These are phyloP conservation scores for Cicer pinnatifidum DNA, from an alignment of 306 rosid species.

Conservation along the genomic window DNA sequence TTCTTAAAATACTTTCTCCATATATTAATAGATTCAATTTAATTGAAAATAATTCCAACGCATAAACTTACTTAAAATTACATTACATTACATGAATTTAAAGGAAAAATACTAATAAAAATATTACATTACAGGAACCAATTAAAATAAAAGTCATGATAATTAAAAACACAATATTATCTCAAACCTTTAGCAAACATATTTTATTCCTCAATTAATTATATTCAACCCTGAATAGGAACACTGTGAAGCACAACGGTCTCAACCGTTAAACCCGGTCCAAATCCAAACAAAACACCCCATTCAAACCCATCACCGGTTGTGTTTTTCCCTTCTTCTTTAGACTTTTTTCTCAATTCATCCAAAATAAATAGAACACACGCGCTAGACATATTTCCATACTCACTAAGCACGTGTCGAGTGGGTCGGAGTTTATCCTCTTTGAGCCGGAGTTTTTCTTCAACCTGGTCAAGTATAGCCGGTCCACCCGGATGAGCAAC, in stretches of 20 bases:
- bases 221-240: slow-evolving; percentile 25
- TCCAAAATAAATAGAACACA: slow-evolving; percentile 63
- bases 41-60: not conserved
- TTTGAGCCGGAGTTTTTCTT: slow-evolving; percentile 51
- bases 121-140: not conserved
- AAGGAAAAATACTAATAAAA: not conserved
- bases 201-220: not conserved
- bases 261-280: slow-evolving; percentile 65
- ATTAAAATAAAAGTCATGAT: not conserved
- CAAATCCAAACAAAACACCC: slow-evolving; percentile 67
- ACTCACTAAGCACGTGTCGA: slow-evolving; percentile 56
- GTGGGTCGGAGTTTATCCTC: slow-evolving; percentile 55
- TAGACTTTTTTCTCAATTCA: slow-evolving; percentile 54
- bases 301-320: slow-evolving; percentile 64
- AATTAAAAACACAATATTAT: not conserved
- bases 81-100: not conserved
- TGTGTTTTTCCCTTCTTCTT: slow-evolving; percentile 48
- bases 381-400: slow-evolving; percentile 66
- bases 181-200: not conserved
- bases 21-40: too few species aligned
- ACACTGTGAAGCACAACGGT: slow-evolving; percentile 56
- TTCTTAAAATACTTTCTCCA: not conserved
- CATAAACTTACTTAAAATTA: not conserved
- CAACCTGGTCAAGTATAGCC: slow-evolving; percentile 65
- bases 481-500: slow-evolving; percentile 75